Conservation (phyloP, 192 early-diverging fungal genomes). For the Podila epicladia region DNA sequence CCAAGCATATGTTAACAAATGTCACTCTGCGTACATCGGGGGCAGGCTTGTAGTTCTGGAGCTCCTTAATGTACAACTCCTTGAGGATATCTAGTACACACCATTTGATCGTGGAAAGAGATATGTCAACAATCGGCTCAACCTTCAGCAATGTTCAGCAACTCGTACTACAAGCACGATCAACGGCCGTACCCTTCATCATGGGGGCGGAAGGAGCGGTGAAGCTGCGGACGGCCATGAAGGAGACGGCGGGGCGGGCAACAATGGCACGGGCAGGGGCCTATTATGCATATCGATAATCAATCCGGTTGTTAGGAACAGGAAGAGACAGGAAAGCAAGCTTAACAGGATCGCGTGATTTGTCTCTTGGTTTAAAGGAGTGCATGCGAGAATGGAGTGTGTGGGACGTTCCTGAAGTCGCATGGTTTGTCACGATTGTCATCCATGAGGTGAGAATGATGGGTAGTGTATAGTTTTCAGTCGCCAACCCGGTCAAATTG, state of each 20-base stretch:
- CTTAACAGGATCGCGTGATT: too few species aligned
- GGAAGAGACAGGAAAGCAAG: too few species aligned
- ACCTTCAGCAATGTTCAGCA: too few species aligned
- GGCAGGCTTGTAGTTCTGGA: slow-evolving; percentile 64
- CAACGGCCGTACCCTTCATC: slow-evolving; percentile 56
- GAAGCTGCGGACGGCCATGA: slow-evolving; percentile 65
- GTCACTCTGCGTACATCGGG: slow-evolving; percentile 36
- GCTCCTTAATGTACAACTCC: slow-evolving; percentile 64
- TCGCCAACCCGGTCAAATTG: too few species aligned
- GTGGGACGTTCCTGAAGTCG: too few species aligned
- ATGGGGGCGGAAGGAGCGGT: slow-evolving; percentile 55
- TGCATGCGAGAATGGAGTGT: too few species aligned
- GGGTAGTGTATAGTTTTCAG: background rate
- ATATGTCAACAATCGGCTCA: too few species aligned
- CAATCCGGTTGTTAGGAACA: too few species aligned
- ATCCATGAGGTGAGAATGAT: background rate
- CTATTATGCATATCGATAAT: slow-evolving; percentile 5
- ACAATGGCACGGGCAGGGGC: slow-evolving; percentile 50
- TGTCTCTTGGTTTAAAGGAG: too few species aligned
- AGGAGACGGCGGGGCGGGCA: slow-evolving; percentile 55
- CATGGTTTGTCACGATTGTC: too few species aligned
- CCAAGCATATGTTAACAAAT: too few species aligned
- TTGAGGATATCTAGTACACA: slow-evolving; percentile 58
- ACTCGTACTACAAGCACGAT: too few species aligned
- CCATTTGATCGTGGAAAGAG: background rate